Conservation (phyloP, 2,329 filamentous ascomycete species). For the Xylaria sp. region DNA sequence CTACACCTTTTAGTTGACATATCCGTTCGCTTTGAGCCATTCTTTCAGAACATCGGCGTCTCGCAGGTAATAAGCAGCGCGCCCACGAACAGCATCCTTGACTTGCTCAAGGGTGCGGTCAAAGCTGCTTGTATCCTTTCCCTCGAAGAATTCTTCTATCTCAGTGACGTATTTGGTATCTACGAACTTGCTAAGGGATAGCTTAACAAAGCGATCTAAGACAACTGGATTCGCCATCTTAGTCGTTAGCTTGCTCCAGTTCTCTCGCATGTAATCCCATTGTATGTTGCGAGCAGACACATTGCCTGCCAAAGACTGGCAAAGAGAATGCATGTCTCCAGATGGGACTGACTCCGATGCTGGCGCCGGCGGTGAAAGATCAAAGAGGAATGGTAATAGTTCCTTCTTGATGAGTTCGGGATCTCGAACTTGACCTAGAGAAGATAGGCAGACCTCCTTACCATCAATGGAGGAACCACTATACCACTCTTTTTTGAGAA, state of each 20-base stretch:
- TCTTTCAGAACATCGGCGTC: constrained; percentile 78
- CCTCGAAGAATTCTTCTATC: constrained; percentile 84
- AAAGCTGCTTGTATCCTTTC: constrained; percentile 86
- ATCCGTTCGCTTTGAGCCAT: constrained; percentile 73
- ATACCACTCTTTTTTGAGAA: constrained; percentile 86
- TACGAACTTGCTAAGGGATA: constrained; percentile 81
- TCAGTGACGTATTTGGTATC: constrained; percentile 75
- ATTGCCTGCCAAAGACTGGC: constrained; percentile 78
- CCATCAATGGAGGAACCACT: constrained; percentile 87
- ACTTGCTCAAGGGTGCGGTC: constrained; percentile 87
- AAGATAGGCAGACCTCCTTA: constrained; percentile 83
- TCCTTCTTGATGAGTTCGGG: constrained; percentile 71
- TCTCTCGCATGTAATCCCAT: constrained; percentile 86
- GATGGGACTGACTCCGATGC: constrained; percentile 75
- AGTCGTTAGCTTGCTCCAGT: constrained; percentile 79
- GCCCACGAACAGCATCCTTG: constrained; percentile 84
- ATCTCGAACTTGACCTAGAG: constrained; percentile 79
- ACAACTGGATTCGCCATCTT: constrained; percentile 87
- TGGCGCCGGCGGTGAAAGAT: constrained; percentile 62
- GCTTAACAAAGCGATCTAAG: constrained; percentile 86
- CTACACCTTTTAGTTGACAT: constrained; percentile 43
- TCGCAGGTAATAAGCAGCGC: constrained; percentile 82
- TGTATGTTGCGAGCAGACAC: constrained; percentile 75
- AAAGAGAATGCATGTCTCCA: constrained; percentile 88
- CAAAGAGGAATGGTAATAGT: constrained; percentile 82